Evolutionary conservation across 805 yeast species (phyloP), one percentile per base, ranked within the genome.

Genomic region (Ogataea kodamae): DNA sequence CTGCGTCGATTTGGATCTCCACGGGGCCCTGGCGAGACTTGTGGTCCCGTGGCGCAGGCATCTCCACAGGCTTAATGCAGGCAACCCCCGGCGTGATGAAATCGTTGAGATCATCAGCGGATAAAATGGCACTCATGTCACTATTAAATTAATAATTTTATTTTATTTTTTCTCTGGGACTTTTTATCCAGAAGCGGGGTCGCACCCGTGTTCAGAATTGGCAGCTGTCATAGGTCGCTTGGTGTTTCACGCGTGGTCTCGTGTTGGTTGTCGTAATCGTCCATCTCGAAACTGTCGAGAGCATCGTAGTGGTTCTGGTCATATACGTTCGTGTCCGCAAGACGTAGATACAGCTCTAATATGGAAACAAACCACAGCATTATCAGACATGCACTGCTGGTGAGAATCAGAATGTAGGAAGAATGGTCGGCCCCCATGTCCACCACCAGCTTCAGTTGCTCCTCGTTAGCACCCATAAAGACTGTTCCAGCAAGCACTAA

Each of bases 81-180:
- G 96, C 97, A 17, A 85, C 79, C 0, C 96, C 95, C 0, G 97
- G 98, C 19, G 84, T 72, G 26, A 92, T 90, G 62, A 88, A 92
- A 61, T 92, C 98, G 60, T 92, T 92, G 37, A 92, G 64, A 52
- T 92, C 97, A 38, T 85, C 92, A 14, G 87, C 89, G 6, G 95
- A 82, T 34, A 90, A 67, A 25, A 89, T 65, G 1, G 96, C 87
- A 61, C 95, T 82, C 97, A 89, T 88, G 3, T n/a, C n/a, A n/a
- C n/a, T n/a, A n/a, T n/a, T n/a, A n/a, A n/a, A 13, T 30, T 13
- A 15, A 18, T 5, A 19, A 4, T 24, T 17, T 30, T 25, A 15
- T 19, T 25, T 20, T 24, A 19, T 30, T 31, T 35, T 35, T 35
- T n/a, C n/a, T n/a, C n/a, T n/a, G n/a, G n/a, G n/a, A n/a, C n/a